Percentiles rank a stretch among this genome's conserved stretches.
Evolutionary conservation across 148 eudicot genomes (phyloP).

Genomic region (Linanthus parryae): DNA sequence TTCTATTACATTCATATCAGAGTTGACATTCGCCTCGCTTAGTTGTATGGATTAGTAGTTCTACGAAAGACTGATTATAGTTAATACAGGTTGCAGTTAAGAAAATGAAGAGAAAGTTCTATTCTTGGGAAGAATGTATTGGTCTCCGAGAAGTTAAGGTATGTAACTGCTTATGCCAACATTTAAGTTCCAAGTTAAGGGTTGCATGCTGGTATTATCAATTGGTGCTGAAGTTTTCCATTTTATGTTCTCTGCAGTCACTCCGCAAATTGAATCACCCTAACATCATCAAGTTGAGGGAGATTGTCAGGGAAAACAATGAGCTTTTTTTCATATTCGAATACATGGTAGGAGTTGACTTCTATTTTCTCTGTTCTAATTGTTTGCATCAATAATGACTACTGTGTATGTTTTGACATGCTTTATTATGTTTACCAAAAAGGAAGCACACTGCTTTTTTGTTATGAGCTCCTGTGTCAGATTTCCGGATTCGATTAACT

Average conservation of each 20-base stretch:
- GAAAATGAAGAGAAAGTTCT: constrained; percentile 92
- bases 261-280: constrained; percentile 84
- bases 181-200: too few relatives aligned
- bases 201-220: background rate
- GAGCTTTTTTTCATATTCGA: constrained; percentile 91
- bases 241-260: constrained; percentile 43
- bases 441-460: too few relatives aligned
- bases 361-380: background rate
- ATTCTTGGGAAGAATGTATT: constrained; percentile 88
- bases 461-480: too few relatives aligned
- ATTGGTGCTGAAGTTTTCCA: background rate
- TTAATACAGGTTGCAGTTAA: constrained; percentile 81
- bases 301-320: constrained; percentile 77
- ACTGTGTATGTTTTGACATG: too few relatives aligned
- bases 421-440: too few relatives aligned
- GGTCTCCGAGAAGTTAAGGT: constrained; percentile 96
- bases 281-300: constrained; percentile 92
- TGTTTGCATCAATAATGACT: too few relatives aligned
- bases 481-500: too few relatives aligned
- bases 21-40: too few relatives aligned
- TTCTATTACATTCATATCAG: too few relatives aligned
- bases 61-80: constrained; percentile 8
- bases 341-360: constrained; percentile 58
- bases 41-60: constrained; percentile 4
- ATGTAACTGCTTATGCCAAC: background rate